Percentiles rank a stretch among this genome's conserved stretches.
These are phyloP conservation scores for Lichenothelia convexa DNA, from an alignment of 495 filamentous ascomycete genomes.

Conservation along the genomic window DNA sequence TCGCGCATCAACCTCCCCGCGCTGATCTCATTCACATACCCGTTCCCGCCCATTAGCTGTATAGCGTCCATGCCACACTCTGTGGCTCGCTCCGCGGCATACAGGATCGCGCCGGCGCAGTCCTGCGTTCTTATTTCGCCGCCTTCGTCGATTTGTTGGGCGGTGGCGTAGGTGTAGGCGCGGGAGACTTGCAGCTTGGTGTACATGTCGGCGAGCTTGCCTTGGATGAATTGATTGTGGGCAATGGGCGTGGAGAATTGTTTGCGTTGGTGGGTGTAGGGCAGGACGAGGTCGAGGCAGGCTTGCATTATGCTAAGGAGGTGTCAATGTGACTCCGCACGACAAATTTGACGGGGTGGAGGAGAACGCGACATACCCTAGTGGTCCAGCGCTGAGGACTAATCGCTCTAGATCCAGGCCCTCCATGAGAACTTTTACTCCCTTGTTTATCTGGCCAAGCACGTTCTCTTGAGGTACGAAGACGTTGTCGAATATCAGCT, in stretches of 20 bases:
- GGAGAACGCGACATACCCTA: constrained; percentile 36
- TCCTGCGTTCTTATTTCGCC: constrained; percentile 60
- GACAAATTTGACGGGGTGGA: neutral
- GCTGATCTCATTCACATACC: constrained; percentile 89
- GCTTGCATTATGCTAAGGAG: constrained; percentile 88
- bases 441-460: constrained; percentile 60
- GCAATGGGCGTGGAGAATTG: constrained; percentile 83
- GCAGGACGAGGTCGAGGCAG: constrained; percentile 67
- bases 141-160: constrained; percentile 21
- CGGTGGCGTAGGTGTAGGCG: constrained; percentile 40
- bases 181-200: constrained; percentile 68
- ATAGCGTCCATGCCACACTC: constrained; percentile 82
- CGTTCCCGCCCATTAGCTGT: constrained; percentile 87
- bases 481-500: constrained; percentile 80
- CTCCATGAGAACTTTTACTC: constrained; percentile 88
- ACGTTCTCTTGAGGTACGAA: constrained; percentile 75
- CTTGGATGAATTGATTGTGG: constrained; percentile 86
- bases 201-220: constrained; percentile 92
- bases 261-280: constrained; percentile 74
- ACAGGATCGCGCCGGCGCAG: constrained; percentile 86
- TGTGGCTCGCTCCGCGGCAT: constrained; percentile 84
- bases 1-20: constrained; percentile 74
- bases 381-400: constrained; percentile 76
- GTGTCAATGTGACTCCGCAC: neutral
- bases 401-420: constrained; percentile 87